These are phyloP conservation scores for Ochetophila trinervis DNA, from an alignment of 306 rosid genomes.

Conservation along the genomic window DNA sequence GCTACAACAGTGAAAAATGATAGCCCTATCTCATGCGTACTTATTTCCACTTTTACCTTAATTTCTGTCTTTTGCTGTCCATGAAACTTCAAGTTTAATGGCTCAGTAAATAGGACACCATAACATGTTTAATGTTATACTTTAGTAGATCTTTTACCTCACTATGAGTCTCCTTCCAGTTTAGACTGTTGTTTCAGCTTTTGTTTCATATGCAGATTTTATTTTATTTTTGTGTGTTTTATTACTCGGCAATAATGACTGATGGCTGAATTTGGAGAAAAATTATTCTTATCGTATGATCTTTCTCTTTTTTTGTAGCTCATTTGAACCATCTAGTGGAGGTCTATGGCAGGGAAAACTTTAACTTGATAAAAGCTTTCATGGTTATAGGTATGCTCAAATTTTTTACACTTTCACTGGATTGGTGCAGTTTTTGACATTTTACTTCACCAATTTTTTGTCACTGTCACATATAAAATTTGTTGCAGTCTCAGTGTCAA, in stretches of 20 bases:
- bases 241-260: not conserved
- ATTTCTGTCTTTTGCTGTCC: not conserved
- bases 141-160: not conserved
- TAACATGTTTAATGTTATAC: not conserved
- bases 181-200: not conserved
- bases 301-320: slow-evolving; percentile 52
- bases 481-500: not conserved
- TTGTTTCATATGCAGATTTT: not conserved
- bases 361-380: slow-evolving; percentile 54
- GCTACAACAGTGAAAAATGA: too few species aligned
- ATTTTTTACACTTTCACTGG: slow-evolving; percentile 16
- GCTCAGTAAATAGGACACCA: not conserved
- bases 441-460: not conserved
- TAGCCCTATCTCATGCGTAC: too few species aligned
- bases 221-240: not conserved
- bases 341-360: slow-evolving; percentile 64
- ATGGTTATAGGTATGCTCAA: slow-evolving; percentile 54
- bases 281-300: slow-evolving; percentile 19
- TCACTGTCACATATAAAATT: not conserved
- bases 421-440: not conserved
- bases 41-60: too few species aligned
- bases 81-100: not conserved
- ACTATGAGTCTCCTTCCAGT: too few species aligned
- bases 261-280: slow-evolving; percentile 8
- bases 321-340: slow-evolving; percentile 91